phyloP scores from a whole-genome alignment of 2,329 filamentous ascomycete genomes.

The Aspergillus proliferans region DNA sequence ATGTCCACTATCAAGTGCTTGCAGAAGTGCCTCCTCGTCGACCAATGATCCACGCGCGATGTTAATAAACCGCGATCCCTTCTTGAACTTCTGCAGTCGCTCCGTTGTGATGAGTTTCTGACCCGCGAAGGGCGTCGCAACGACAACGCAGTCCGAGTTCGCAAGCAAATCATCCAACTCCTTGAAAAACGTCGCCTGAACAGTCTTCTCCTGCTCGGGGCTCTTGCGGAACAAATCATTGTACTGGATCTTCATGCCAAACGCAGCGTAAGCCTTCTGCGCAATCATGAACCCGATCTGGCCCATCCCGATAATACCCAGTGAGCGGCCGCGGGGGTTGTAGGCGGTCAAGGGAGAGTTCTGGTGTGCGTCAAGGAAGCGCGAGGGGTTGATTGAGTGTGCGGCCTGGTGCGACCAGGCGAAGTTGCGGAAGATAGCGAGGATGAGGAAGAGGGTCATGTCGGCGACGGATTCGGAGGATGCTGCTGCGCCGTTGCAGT shows the following conservation, averaged over 20 bases:
- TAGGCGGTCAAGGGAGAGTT: slow-evolving; percentile 54
- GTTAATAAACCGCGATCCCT: slow-evolving; percentile 45
- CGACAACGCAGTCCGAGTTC: slow-evolving; percentile 40
- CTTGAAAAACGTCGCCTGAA: slow-evolving; percentile 38
- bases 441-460: slow-evolving; percentile 61
- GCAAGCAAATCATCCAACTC: slow-evolving; percentile 39
- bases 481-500: slow-evolving; percentile 66
- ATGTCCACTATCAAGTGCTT: slow-evolving; percentile 43
- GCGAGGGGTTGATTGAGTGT: slow-evolving; percentile 33
- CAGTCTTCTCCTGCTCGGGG: slow-evolving; percentile 29
- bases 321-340: slow-evolving; percentile 55
- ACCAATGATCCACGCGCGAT: slow-evolving; percentile 48
- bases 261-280: slow-evolving; percentile 50
- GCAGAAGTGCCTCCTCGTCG: slow-evolving; percentile 44
- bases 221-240: slow-evolving; percentile 43
- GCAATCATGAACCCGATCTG: slow-evolving; percentile 60
- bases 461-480: slow-evolving; percentile 69
- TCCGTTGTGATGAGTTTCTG: slow-evolving; percentile 38
- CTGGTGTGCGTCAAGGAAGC: slow-evolving; percentile 56
- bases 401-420: slow-evolving; percentile 59
- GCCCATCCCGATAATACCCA: slow-evolving; percentile 65
- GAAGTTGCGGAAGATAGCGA: slow-evolving; percentile 63
- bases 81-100: slow-evolving; percentile 44
- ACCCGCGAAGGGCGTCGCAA: slow-evolving; percentile 42
- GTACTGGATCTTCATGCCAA: slow-evolving; percentile 61